A percentile compares a stretch with the other conserved stretches of the same genome.
phyloP scores from a whole-genome alignment of 352 stramenopile genomes.

The Albugo candida region DNA sequence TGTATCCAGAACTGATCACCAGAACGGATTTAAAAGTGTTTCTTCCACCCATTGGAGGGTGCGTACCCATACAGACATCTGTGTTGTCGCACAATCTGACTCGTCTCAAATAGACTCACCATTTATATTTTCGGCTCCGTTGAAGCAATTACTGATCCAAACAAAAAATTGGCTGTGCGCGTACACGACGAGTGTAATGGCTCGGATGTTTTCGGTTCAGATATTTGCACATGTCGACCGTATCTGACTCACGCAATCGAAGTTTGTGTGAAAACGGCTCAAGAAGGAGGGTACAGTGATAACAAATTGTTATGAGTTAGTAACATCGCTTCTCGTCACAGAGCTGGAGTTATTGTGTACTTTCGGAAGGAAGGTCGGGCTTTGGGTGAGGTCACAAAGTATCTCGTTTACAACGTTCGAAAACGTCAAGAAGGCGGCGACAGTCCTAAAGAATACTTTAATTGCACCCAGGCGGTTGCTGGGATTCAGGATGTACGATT shows the following conservation, averaged over 20 bases:
- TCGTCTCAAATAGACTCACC: conserved; percentile 23
- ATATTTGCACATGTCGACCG: conserved; percentile 98
- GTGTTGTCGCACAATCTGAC: conserved; percentile 2
- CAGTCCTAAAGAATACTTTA: conserved; percentile 96
- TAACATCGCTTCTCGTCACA: conserved; percentile 7
- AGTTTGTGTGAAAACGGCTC: conserved; percentile 95
- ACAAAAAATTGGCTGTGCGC: conserved; percentile 91
- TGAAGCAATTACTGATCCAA: conserved; percentile 91
- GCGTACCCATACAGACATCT: conserved; percentile 8
- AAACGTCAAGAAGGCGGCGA: conserved; percentile 97
- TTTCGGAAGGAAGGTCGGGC: conserved; percentile 96
- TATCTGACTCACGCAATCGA: conserved; percentile 99
- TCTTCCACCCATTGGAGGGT: conserved; percentile 94
- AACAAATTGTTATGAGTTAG: background rate
- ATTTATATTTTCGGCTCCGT: conserved; percentile 99
- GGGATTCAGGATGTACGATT: conserved; percentile 96
- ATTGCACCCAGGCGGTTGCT: conserved; percentile 95
- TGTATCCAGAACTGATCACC: conserved; percentile 99
- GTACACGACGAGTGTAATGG: conserved; percentile 99
- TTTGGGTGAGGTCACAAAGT: conserved; percentile 98
- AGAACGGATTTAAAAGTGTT: conserved; percentile 97
- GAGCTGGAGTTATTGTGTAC: conserved; percentile 94
- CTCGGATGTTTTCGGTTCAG: conserved; percentile 93
- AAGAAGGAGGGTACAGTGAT: conserved; percentile 80
- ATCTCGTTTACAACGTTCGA: conserved; percentile 98